Percentiles rank a stretch among this genome's conserved stretches.
Evolutionary conservation across 2,329 filamentous ascomycete genomes (phyloP).

Genomic region (Pseudonectria buxi): DNA sequence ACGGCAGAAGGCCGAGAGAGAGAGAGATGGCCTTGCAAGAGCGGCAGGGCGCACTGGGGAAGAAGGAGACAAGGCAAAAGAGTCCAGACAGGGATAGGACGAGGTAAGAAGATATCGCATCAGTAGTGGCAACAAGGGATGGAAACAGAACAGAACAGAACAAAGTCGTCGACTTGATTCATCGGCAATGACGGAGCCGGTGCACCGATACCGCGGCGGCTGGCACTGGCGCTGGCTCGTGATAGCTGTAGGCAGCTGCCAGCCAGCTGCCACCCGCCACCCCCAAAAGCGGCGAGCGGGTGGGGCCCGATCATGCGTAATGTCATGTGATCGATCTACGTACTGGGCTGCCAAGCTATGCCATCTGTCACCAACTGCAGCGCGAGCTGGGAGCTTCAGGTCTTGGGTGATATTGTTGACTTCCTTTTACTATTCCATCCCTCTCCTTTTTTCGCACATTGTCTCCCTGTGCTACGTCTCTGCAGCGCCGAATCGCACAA

Average conservation of each 20-base stretch:
- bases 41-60: not conserved
- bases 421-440: slow-evolving; percentile 17
- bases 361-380: slow-evolving; percentile 24
- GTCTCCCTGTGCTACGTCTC: slow-evolving; percentile 7
- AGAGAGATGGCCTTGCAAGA: not conserved
- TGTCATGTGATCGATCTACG: slow-evolving; percentile 16
- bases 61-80: no score
- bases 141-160: no score
- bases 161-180: no score
- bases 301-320: slow-evolving; percentile 14
- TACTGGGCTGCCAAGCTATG: slow-evolving; percentile 3
- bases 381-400: slow-evolving; percentile 17
- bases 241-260: no score
- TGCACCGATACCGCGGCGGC: no score
- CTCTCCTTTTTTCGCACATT: slow-evolving; percentile 5
- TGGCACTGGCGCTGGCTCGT: no score
- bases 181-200: no score
- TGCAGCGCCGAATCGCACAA: slow-evolving; percentile 11
- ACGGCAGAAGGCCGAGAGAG: slow-evolving; percentile 1
- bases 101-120: no score
- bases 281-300: slow-evolving; percentile 7
- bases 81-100: no score
- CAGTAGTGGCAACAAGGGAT: no score
- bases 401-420: slow-evolving; percentile 24
- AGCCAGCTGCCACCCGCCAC: no score